These are phyloP conservation scores for Ceratobasidium sp. DNA, from an alignment of 1,284 basidiomycete genomes.

Conservation along the genomic window DNA sequence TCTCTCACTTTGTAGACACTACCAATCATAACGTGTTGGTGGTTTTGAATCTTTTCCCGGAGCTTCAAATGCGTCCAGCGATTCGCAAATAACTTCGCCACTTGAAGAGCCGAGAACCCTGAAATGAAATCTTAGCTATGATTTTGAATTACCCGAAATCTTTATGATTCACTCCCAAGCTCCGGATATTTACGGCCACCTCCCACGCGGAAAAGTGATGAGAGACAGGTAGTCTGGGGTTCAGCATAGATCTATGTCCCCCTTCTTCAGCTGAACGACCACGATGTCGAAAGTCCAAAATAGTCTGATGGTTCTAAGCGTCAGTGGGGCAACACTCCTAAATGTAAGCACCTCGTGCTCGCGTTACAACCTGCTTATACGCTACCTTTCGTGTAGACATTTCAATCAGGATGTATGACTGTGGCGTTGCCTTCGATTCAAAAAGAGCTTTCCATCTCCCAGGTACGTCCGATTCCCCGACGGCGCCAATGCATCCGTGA, in stretches of 20 bases:
- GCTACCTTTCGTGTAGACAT: slow-evolving; percentile 31
- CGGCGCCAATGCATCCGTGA: too few species aligned
- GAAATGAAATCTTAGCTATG: neutral
- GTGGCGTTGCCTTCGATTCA: slow-evolving; percentile 41
- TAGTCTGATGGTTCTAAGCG: slow-evolving; percentile 12
- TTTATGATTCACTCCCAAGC: neutral
- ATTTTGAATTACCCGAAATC: neutral
- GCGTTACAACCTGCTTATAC: neutral
- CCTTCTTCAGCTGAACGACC: neutral
- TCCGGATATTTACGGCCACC: neutral
- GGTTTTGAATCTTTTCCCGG: too few species aligned
- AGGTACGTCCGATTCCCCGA: slow-evolving; percentile 14
- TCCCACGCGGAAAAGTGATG: neutral
- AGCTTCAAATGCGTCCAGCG: too few species aligned
- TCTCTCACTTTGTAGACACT: too few species aligned
- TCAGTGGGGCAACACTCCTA: slow-evolving; percentile 32
- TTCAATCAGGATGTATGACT: slow-evolving; percentile 39
- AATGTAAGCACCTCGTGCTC: slow-evolving; percentile 1
- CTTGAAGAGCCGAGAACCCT: too few species aligned
- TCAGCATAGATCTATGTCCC: neutral
- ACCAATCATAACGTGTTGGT: too few species aligned
- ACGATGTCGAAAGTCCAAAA: slow-evolving; percentile 24
- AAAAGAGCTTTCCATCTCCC: slow-evolving; percentile 35
- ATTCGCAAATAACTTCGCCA: too few species aligned
- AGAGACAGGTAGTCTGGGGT: too few species aligned